A percentile compares a stretch with the other conserved stretches of the same genome.
Conservation (phyloP, 108 stramenopile genomes). For the Cyclostephanos invisitatus region DNA sequence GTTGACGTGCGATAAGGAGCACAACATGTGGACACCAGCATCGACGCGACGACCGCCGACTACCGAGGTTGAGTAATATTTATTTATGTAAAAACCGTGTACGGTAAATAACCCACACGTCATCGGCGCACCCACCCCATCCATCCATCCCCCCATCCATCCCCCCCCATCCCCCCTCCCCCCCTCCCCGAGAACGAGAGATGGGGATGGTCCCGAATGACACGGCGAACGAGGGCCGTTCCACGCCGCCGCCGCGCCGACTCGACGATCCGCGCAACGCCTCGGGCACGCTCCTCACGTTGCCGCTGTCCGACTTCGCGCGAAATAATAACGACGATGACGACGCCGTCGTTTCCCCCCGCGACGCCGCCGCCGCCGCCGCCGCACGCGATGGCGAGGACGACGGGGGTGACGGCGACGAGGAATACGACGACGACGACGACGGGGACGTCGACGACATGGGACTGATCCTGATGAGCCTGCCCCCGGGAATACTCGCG, state of each 20-base stretch:
- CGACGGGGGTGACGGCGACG: background rate
- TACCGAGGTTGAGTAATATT: no score
- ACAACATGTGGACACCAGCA: no score
- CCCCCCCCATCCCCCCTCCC: no score
- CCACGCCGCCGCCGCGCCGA: background rate
- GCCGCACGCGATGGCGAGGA: background rate
- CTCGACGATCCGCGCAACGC: constrained; percentile 12
- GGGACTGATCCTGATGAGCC: constrained; percentile 34
- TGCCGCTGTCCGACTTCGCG: constrained; percentile 44
- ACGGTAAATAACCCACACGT: no score
- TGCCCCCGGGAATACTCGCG: constrained; percentile 24
- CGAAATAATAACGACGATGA: background rate
- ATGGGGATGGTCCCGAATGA: no score
- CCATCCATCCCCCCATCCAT: no score
- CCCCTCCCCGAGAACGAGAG: no score
- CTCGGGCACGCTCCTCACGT: constrained; percentile 28
- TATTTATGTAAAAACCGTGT: no score
- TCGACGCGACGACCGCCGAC: no score
- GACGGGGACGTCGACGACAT: constrained; percentile 12
- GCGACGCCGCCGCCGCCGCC: constrained; percentile 10
- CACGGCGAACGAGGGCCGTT: no score
- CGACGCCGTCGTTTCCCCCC: background rate
- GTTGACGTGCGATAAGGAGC: no score
- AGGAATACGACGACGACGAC: constrained; percentile 8
- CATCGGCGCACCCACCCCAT: no score